Percentiles rank a stretch among this genome's conserved stretches.
Conservation (phyloP, 768 basidiomycete species). For the Russula emetica region DNA sequence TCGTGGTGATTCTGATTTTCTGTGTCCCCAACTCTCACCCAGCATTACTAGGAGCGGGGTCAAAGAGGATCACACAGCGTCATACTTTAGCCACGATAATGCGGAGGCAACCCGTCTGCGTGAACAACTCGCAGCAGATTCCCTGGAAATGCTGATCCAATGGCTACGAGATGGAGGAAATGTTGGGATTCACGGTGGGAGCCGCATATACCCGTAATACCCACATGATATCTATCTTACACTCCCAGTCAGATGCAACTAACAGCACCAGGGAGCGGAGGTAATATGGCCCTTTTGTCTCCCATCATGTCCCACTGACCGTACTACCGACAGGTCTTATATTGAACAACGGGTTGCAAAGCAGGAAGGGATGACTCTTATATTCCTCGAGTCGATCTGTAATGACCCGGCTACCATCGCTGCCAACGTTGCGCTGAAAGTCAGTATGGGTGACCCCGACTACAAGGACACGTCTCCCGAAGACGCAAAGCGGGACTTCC, state of each 20-base stretch:
- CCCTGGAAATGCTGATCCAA: constrained; percentile 88
- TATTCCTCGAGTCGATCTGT: constrained; percentile 95
- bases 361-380: constrained; percentile 81
- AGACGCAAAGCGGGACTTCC: constrained; percentile 84
- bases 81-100: constrained; percentile 87
- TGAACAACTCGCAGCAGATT: constrained; percentile 83
- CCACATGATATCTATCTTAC: neutral
- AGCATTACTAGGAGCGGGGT: constrained; percentile 57
- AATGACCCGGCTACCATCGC: constrained; percentile 93
- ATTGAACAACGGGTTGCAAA: constrained; percentile 78
- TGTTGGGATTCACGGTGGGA: constrained; percentile 91
- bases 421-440: constrained; percentile 93
- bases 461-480: constrained; percentile 87
- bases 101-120: constrained; percentile 68
- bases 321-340: constrained; percentile 52
- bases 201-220: neutral
- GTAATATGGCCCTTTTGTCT: constrained; percentile 37
- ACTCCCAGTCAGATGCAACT: constrained; percentile 72
- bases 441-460: constrained; percentile 94
- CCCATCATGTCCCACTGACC: neutral
- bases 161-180: constrained; percentile 97
- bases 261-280: constrained; percentile 81
- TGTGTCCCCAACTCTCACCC: neutral
- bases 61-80: constrained; percentile 86
- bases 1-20: constrained; percentile 25